Evolutionary conservation across 768 basidiomycete genomes (phyloP).

Genomic region (Auricularia sp.): DNA sequence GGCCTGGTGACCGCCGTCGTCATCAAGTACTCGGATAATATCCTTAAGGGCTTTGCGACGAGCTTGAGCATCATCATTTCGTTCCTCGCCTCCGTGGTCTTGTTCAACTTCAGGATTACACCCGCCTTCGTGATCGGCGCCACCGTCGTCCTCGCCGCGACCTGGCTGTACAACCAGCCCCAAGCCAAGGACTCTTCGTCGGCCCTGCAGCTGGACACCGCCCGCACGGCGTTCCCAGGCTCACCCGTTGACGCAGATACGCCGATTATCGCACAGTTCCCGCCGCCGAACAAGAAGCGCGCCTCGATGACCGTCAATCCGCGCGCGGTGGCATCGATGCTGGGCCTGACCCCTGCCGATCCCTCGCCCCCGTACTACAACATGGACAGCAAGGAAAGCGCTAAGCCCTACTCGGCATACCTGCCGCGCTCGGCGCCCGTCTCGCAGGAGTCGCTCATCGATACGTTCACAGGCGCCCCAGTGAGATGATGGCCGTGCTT

Average conservation of each 20-base stretch:
- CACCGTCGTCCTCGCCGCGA: conserved; percentile 72
- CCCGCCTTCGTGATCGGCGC: conserved; percentile 80
- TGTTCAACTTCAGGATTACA: conserved; percentile 86
- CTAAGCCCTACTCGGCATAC: too few relatives aligned
- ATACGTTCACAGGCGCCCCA: background rate
- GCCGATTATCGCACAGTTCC: background rate
- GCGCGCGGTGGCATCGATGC: background rate
- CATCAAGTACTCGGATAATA: conserved; percentile 90
- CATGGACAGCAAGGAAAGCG: background rate
- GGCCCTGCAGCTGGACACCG: background rate
- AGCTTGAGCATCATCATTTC: conserved; percentile 90
- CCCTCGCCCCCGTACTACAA: background rate
- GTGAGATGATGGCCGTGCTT: background rate
- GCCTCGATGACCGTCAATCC: background rate
- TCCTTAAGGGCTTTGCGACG: conserved; percentile 91
- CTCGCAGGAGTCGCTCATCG: background rate
- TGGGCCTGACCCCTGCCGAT: background rate
- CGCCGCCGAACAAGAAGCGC: background rate
- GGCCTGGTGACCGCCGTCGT: conserved; percentile 88
- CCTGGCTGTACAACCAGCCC: conserved; percentile 86
- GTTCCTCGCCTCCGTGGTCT: conserved; percentile 81
- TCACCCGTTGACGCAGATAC: background rate
- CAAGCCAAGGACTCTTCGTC: background rate
- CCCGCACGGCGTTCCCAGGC: background rate
- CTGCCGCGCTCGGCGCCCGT: background rate